Conservation (phyloP, 768 basidiomycete species). For the Pleurotus tuoliensis region DNA sequence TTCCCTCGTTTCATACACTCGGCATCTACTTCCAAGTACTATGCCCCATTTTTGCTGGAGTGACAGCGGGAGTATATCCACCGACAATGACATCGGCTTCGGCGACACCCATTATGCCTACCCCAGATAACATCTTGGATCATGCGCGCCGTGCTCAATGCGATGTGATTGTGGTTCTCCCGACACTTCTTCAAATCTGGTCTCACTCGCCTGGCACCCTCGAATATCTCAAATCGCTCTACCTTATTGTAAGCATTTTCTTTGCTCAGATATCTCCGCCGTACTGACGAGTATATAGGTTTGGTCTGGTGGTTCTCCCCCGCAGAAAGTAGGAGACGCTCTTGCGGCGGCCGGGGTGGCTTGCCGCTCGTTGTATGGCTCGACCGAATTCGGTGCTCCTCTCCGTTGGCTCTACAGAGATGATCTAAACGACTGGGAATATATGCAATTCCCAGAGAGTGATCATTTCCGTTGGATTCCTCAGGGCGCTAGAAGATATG, state of each 20-base stretch:
- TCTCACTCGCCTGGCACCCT: slow-evolving; percentile 21
- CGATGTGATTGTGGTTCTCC: slow-evolving; percentile 30
- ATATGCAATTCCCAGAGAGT: slow-evolving; percentile 20
- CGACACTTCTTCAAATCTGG: slow-evolving; percentile 36
- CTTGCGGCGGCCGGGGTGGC: slow-evolving; percentile 30
- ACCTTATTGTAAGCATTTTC: slow-evolving; percentile 17
- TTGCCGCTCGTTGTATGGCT: slow-evolving; percentile 29
- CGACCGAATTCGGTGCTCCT: slow-evolving; percentile 29
- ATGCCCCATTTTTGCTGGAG: slow-evolving; percentile 20
- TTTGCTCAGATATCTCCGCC: background rate
- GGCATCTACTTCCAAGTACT: slow-evolving; percentile 28
- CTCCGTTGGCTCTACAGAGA: slow-evolving; percentile 12
- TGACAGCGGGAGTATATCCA: slow-evolving; percentile 26
- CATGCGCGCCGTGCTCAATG: slow-evolving; percentile 23
- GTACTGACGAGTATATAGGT: background rate
- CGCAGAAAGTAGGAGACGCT: slow-evolving; percentile 29
- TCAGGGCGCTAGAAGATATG: slow-evolving; percentile 26
- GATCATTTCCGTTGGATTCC: slow-evolving; percentile 23
- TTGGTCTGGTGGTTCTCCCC: slow-evolving; percentile 28
- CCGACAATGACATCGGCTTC: slow-evolving; percentile 20
- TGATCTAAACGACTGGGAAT: slow-evolving; percentile 25
- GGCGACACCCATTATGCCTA: slow-evolving; percentile 30
- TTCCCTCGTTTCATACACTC: slow-evolving; percentile 37
- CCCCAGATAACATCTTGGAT: slow-evolving; percentile 35
- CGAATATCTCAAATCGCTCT: slow-evolving; percentile 18